Percentiles rank a stretch among this genome's conserved stretches.
Evolutionary conservation across 768 basidiomycete species (phyloP).

Genomic region (Paxillus rubicundulus): DNA sequence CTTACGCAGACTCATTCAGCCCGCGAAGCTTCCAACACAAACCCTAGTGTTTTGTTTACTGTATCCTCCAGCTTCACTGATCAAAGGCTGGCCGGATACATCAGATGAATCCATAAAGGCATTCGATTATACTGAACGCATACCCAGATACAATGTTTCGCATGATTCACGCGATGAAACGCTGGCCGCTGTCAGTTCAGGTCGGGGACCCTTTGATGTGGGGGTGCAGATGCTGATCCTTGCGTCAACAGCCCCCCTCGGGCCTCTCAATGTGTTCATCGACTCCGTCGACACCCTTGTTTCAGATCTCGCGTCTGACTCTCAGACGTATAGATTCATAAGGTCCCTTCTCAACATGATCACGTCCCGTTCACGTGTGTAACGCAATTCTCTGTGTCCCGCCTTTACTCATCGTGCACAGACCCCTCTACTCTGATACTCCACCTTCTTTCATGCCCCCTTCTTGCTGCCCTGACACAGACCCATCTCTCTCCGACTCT

Average conservation of each 20-base stretch:
- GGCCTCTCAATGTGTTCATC: slow-evolving; percentile 60
- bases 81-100: slow-evolving; percentile 29
- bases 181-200: slow-evolving; percentile 40
- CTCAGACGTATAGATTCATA: slow-evolving; percentile 54
- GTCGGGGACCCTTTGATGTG: slow-evolving; percentile 14
- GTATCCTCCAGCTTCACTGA: slow-evolving; percentile 48
- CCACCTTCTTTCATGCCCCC: slow-evolving; percentile 50
- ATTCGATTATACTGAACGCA: slow-evolving; percentile 47
- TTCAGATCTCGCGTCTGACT: slow-evolving; percentile 53
- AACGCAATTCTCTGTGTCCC: not conserved
- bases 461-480: slow-evolving; percentile 55
- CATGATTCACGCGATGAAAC: slow-evolving; percentile 39
- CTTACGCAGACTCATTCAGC: slow-evolving; percentile 44
- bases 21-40: slow-evolving; percentile 14
- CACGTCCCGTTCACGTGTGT: slow-evolving; percentile 49
- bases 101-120: slow-evolving; percentile 30
- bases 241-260: slow-evolving; percentile 35
- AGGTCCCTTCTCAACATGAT: slow-evolving; percentile 45
- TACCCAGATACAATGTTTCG: slow-evolving; percentile 52
- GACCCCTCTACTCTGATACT: slow-evolving; percentile 59
- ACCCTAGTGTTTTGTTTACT: slow-evolving; percentile 58
- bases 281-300: slow-evolving; percentile 71
- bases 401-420: slow-evolving; percentile 24
- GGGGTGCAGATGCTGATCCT: slow-evolving; percentile 5
- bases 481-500: slow-evolving; percentile 65